phyloP scores from a whole-genome alignment of 768 basidiomycete species.

The Termitomyces sp. region DNA sequence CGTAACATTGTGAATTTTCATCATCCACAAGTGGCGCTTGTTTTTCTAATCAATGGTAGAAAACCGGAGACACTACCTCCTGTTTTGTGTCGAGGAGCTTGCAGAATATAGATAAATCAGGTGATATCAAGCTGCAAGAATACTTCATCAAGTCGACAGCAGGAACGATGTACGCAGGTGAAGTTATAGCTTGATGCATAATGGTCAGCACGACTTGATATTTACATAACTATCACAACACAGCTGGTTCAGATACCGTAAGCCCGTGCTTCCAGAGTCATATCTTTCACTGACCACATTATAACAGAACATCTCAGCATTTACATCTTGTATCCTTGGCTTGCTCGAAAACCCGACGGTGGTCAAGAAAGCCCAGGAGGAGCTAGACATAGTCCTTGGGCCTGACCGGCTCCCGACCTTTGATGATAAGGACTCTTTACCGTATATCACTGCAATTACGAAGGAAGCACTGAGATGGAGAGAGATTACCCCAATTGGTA shows the following conservation, averaged over 20 bases:
- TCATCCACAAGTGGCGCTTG: not conserved
- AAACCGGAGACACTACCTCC: conserved; percentile 15
- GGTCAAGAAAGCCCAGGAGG: conserved; percentile 24
- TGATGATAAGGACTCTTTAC: conserved; percentile 21
- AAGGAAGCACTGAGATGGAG: conserved; percentile 28
- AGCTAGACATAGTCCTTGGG: conserved; percentile 27
- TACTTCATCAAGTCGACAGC: conserved; percentile 17
- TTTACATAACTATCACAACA: no score
- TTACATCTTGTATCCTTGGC: conserved; percentile 24
- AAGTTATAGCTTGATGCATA: not conserved
- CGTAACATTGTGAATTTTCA: conserved; percentile 13
- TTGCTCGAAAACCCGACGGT: conserved; percentile 25
- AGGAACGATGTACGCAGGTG: conserved; percentile 23
- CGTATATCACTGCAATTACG: conserved; percentile 29
- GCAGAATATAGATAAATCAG: conserved; percentile 12
- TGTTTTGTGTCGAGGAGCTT: conserved; percentile 19
- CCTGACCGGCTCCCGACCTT: conserved; percentile 24
- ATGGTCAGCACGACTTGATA: no score
- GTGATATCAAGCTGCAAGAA: conserved; percentile 15
- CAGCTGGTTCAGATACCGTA: conserved; percentile 29
- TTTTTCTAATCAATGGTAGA: not conserved
- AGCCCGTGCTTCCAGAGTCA: not conserved
- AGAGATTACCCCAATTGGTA: conserved; percentile 21
- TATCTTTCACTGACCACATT: not conserved
- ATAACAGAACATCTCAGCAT: conserved; percentile 18